Percentiles rank a stretch among this genome's conserved stretches.
Evolutionary conservation across 306 rosid species (phyloP).

Genomic region (Cucurbita maxima): DNA sequence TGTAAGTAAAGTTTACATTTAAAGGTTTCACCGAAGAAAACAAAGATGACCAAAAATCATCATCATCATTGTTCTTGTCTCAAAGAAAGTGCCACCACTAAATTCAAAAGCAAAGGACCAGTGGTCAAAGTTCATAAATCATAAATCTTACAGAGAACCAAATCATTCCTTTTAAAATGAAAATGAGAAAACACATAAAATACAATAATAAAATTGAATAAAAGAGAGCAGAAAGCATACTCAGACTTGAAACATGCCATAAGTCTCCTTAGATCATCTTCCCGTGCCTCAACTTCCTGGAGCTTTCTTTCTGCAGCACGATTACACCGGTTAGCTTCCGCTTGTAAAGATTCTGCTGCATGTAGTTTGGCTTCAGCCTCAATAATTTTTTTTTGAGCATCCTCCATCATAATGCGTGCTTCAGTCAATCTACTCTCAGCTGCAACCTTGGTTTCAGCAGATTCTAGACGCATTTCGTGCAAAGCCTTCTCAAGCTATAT

Average conservation of each 20-base stretch:
- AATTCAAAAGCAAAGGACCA: not conserved
- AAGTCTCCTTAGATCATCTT: constrained; percentile 74
- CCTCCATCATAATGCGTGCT: constrained; percentile 51
- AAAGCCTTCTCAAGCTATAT: constrained; percentile 81
- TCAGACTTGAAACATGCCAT: constrained; percentile 58
- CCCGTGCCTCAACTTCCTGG: constrained; percentile 82
- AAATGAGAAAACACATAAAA: not conserved
- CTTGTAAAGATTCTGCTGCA: constrained; percentile 62
- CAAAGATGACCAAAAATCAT: not conserved
- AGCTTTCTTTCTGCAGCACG: constrained; percentile 71
- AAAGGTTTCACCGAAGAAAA: too few species aligned
- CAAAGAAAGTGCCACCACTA: not conserved
- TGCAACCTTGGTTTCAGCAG: constrained; percentile 86
- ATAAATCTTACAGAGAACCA: not conserved
- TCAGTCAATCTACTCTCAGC: constrained; percentile 68
- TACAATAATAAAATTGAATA: not conserved
- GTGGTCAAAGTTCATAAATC: not conserved
- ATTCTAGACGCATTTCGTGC: constrained; percentile 82
- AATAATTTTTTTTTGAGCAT: constrained; percentile 42
- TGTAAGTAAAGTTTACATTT: too few species aligned
- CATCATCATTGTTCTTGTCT: not conserved
- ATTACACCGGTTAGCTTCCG: constrained; percentile 54
- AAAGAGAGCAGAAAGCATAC: constrained; percentile 29
- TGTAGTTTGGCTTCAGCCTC: constrained; percentile 63
- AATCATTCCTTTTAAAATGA: not conserved